Evolutionary conservation across 2,329 filamentous ascomycete species (phyloP).

Genomic region (Incumbomyces lentus): DNA sequence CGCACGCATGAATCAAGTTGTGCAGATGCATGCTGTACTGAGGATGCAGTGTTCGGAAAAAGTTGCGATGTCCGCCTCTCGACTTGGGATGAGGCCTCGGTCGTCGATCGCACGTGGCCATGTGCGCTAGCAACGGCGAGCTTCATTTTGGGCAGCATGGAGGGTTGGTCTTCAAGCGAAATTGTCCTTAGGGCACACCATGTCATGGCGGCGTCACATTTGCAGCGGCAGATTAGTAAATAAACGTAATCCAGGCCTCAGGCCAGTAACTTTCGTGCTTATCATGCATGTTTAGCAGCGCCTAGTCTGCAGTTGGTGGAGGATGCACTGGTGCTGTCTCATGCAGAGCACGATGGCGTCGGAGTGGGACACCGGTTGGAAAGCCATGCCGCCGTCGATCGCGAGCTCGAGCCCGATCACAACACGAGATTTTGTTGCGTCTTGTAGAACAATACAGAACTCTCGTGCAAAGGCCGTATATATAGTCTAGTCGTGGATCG

Average conservation of each 20-base stretch:
- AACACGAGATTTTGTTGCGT: too few relatives aligned
- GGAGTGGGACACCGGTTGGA: conserved; percentile 4
- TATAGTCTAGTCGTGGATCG: not conserved
- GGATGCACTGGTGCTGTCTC: not conserved
- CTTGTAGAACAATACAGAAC: too few relatives aligned
- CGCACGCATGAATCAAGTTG: too few relatives aligned
- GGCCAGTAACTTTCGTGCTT: conserved; percentile 4
- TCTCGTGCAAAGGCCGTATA: too few relatives aligned
- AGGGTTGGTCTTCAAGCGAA: not conserved
- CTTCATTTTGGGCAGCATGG: not conserved
- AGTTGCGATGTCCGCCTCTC: too few relatives aligned
- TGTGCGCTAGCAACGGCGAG: not conserved
- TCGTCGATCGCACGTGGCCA: too few relatives aligned
- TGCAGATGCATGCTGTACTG: too few relatives aligned
- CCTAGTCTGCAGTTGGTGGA: conserved; percentile 1
- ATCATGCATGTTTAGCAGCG: conserved; percentile 1
- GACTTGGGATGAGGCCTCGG: too few relatives aligned
- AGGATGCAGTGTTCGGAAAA: too few relatives aligned
- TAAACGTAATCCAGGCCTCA: not conserved
- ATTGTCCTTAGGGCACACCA: not conserved
- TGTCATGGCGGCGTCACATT: not conserved
- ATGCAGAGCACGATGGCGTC: conserved; percentile 1
- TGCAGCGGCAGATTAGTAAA: not conserved
- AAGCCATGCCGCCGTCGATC: too few relatives aligned
- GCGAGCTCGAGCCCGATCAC: too few relatives aligned